These are phyloP conservation scores for Fraxinus anomala DNA, from an alignment of 257 asterid species.

Conservation along the genomic window DNA sequence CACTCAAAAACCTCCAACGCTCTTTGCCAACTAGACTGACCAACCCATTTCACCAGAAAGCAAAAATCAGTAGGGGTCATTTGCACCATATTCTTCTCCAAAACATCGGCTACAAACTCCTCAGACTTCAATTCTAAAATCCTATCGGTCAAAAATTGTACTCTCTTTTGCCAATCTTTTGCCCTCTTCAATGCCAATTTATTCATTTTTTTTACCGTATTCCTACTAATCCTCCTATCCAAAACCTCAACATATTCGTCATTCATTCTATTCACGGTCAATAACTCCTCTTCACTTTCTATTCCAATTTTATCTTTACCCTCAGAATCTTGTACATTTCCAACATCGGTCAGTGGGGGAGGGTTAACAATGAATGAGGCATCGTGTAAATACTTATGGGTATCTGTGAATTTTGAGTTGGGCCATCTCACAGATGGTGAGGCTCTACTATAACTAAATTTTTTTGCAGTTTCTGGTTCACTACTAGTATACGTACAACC, in stretches of 20 bases:
- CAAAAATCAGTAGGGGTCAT: constrained; percentile 97
- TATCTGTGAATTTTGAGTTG: constrained; percentile 62
- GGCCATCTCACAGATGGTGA: constrained; percentile 95
- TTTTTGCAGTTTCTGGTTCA: constrained; percentile 50
- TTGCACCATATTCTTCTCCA: constrained; percentile 89
- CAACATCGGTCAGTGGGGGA: neutral
- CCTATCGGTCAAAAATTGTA: constrained; percentile 68
- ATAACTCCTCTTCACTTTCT: constrained; percentile 31
- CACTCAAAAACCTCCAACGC: constrained; percentile 92
- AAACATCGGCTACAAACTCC: constrained; percentile 88
- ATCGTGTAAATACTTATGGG: constrained; percentile 27
- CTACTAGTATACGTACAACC: constrained; percentile 30
- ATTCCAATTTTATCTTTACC: constrained; percentile 30
- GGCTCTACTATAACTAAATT: constrained; percentile 82
- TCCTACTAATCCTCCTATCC: constrained; percentile 67
- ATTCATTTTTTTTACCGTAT: constrained; percentile 78
- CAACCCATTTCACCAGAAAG: constrained; percentile 84
- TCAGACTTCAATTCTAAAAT: constrained; percentile 71
- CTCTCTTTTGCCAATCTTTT: constrained; percentile 90
- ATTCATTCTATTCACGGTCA: constrained; percentile 19
- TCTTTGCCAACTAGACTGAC: constrained; percentile 88
- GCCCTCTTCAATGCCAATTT: constrained; percentile 90
- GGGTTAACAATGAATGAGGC: constrained; percentile 27
- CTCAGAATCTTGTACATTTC: constrained; percentile 17
- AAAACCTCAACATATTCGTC: constrained; percentile 46